Conservation (phyloP, 768 basidiomycete species). For the Suillus occidentalis region DNA sequence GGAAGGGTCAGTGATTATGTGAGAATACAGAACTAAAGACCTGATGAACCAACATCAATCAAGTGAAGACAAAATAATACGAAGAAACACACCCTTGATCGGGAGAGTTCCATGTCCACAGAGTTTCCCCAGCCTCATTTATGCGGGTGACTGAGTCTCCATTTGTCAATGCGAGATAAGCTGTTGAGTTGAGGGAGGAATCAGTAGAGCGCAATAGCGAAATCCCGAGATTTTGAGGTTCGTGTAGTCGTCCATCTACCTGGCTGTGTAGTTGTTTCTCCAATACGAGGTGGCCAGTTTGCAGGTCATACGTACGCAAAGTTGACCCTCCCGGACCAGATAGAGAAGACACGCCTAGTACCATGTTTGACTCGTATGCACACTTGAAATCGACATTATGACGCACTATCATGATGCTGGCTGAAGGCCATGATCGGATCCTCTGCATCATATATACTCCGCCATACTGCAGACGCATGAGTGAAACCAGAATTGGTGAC, state of each 20-base stretch:
- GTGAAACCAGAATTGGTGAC: constrained; percentile 10
- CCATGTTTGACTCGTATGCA: constrained; percentile 1
- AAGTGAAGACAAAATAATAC: constrained; percentile 7
- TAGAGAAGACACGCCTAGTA: constrained; percentile 63
- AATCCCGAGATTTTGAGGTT: constrained; percentile 58
- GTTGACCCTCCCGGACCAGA: constrained; percentile 75
- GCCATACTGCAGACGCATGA: constrained; percentile 58
- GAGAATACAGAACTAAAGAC: constrained; percentile 62
- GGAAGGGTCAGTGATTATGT: constrained; percentile 51
- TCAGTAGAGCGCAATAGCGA: constrained; percentile 44
- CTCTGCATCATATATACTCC: constrained; percentile 68
- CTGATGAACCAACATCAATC: constrained; percentile 35
- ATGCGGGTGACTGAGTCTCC: constrained; percentile 59
- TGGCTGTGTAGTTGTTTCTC: constrained; percentile 63
- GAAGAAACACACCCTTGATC: constrained; percentile 58
- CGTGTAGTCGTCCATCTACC: constrained; percentile 41
- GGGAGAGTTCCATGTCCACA: constrained; percentile 73
- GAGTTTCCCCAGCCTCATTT: constrained; percentile 49
- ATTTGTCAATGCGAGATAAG: constrained; percentile 56
- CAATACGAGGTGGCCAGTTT: constrained; percentile 61
- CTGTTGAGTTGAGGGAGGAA: constrained; percentile 26
- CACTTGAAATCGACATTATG: constrained; percentile 1
- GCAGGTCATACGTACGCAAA: constrained; percentile 64
- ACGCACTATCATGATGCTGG: constrained; percentile 56
- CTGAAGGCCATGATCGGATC: constrained; percentile 71